phyloP scores from a whole-genome alignment of 2,329 filamentous ascomycete species.

The Xylariomycetidae sp. region DNA sequence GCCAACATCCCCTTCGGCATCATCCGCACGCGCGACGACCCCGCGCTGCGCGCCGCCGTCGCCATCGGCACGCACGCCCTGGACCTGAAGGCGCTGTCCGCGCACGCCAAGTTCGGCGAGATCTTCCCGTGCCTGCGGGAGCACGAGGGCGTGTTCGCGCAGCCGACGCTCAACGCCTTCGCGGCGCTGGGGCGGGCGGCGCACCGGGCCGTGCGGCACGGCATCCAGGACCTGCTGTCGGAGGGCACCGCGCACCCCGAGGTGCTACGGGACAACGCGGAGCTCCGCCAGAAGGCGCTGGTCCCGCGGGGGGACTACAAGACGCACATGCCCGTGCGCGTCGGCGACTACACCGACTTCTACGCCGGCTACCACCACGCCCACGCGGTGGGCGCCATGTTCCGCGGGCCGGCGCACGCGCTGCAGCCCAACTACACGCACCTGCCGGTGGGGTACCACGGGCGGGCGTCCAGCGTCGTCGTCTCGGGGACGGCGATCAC shows the following conservation, averaged over 20 bases:
- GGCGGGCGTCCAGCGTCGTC: constrained; percentile 68
- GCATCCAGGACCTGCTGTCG: constrained; percentile 62
- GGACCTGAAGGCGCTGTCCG: constrained; percentile 49
- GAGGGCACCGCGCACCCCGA: constrained; percentile 52
- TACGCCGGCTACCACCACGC: constrained; percentile 78
- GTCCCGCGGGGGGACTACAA: constrained; percentile 53
- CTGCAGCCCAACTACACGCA: constrained; percentile 78
- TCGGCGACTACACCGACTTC: constrained; percentile 83
- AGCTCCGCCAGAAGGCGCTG: constrained; percentile 51
- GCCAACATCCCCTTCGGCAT: constrained; percentile 81
- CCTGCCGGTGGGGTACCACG: constrained; percentile 77
- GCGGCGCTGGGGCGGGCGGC: constrained; percentile 63
- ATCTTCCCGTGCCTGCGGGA: constrained; percentile 38
- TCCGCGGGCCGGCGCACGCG: constrained; percentile 66
- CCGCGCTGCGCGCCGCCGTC: constrained; percentile 57
- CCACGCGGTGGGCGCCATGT: constrained; percentile 59
- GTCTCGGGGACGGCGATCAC: constrained; percentile 66
- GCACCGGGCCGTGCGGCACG: constrained; percentile 62
- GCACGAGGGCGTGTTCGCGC: constrained; percentile 55
- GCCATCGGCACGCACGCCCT: constrained; percentile 69
- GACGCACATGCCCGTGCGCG: constrained; percentile 68
- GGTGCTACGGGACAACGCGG: constrained; percentile 56
- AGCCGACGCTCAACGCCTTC: constrained; percentile 65
- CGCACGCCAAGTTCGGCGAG: constrained; percentile 12
- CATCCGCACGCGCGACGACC: constrained; percentile 56